Conservation (phyloP, 345 rosid species). For the Rhodamnia argentea region DNA sequence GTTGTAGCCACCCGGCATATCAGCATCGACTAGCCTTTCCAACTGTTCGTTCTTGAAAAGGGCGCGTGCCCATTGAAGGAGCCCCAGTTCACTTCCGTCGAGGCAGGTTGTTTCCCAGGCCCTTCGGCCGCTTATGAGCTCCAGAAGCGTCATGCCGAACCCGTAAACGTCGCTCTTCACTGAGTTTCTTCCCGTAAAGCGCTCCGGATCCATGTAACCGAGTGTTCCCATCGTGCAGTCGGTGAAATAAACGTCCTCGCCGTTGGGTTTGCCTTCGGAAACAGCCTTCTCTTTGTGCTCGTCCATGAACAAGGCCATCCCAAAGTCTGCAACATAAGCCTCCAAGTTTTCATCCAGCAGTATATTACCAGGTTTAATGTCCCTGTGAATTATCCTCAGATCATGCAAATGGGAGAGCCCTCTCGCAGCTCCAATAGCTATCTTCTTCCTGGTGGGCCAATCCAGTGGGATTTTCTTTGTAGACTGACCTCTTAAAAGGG, state of each 20-base stretch:
- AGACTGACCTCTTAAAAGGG: background rate
- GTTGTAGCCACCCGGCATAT: background rate
- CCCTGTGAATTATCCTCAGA: background rate
- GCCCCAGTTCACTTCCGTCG: rapidly evolving
- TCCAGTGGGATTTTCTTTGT: background rate
- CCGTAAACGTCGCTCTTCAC: background rate
- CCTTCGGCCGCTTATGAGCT: background rate
- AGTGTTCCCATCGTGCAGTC: background rate
- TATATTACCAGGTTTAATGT: background rate
- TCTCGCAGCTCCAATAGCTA: background rate
- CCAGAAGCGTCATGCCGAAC: background rate
- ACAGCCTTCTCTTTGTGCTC: background rate
- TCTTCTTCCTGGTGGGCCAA: background rate
- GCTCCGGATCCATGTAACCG: background rate
- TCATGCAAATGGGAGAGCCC: background rate
- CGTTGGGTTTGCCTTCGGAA: background rate
- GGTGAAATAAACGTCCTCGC: background rate
- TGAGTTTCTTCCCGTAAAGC: background rate
- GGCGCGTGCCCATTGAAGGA: background rate
- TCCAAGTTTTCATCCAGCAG: background rate
- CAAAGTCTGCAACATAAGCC: background rate
- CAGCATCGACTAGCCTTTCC: background rate
- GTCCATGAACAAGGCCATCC: background rate
- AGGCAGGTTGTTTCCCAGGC: rapidly evolving
- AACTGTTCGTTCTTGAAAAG: background rate